phyloP scores from a whole-genome alignment of 306 rosid genomes.

The Sesbania bispinosa region DNA sequence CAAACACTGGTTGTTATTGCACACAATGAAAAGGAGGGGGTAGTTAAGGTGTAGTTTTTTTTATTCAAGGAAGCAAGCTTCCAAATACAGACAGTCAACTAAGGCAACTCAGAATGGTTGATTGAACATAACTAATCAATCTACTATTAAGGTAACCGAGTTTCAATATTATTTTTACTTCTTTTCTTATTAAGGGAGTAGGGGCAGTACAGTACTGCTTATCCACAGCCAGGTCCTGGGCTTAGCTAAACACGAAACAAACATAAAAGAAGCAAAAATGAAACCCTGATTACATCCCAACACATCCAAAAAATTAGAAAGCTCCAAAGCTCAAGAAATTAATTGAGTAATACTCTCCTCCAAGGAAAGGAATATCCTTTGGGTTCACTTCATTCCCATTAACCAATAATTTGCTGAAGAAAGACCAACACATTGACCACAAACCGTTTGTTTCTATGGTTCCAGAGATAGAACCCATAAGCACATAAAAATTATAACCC shows the following conservation, averaged over 20 bases:
- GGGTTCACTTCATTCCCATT: not conserved
- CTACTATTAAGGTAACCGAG: not conserved
- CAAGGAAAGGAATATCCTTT: slow-evolving; percentile 4
- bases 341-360: not conserved
- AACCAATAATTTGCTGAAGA: not conserved
- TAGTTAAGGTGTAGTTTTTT: not conserved
- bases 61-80: slow-evolving; percentile 3
- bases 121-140: not conserved
- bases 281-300: not conserved
- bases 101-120: not conserved
- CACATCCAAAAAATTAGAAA: not conserved
- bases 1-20: not conserved
- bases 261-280: not conserved
- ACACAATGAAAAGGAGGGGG: not conserved
- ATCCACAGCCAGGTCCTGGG: not conserved
- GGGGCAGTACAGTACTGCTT: not conserved
- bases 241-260: not conserved
- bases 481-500: not conserved
- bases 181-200: not conserved
- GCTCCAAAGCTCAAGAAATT: not conserved
- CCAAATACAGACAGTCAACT: not conserved
- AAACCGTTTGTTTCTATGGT: slow-evolving; percentile 3
- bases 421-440: not conserved
- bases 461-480: slow-evolving; percentile 11
- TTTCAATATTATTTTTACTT: not conserved